Base-by-base conservation (phyloP, 1,284 basidiomycete species). In the Marasmius sp. region DNA sequence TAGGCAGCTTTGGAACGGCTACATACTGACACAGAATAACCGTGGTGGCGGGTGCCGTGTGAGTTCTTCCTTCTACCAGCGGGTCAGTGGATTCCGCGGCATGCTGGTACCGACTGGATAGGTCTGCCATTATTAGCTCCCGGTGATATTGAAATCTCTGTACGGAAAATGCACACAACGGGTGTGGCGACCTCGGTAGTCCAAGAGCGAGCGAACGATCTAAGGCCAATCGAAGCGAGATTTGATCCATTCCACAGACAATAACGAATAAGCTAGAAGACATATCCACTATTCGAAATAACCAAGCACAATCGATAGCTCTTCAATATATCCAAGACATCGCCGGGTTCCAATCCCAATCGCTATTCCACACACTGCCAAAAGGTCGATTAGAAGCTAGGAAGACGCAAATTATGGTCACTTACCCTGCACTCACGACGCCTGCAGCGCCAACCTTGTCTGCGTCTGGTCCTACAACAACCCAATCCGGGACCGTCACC, bases 401-500 rank as follows among this genome's bases (percentile, higher is more conserved):
- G 12, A 45, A 54, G n/a, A 33, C 39, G 5, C 33, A 45, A 18
- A 22, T 7, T 10, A 45, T 57, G 37, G 51, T 20, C 39, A 72
- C 85, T 71, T 72, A 89, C 90, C 90, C 90, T 65, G 88, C 89
- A 22, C 85, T 92, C 14, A 83, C 71, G n/a, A 94, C 75, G 0
- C 89, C 93, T 11, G 84, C 91, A 12, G 88, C 85, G 10, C 88
- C 91, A 18, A 83, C 74, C 56, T 67, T 72, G 66, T 88, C 87
- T 11, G 83, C 78, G 9, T 75, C 71, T 2, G 75, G 71, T 8
- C 83, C 82, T 1, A 87, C 76, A 16, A 93, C 78, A 1, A 91
- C 70, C 91, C 92, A 95, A 68, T 93, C 90, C 1, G 93, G 91
- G 1, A 83, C 77, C 9, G 85, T 72, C 6, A 94, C 78, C 4